Conservation (phyloP, 441 rosid genomes). For the Euphorbia corollata region DNA sequence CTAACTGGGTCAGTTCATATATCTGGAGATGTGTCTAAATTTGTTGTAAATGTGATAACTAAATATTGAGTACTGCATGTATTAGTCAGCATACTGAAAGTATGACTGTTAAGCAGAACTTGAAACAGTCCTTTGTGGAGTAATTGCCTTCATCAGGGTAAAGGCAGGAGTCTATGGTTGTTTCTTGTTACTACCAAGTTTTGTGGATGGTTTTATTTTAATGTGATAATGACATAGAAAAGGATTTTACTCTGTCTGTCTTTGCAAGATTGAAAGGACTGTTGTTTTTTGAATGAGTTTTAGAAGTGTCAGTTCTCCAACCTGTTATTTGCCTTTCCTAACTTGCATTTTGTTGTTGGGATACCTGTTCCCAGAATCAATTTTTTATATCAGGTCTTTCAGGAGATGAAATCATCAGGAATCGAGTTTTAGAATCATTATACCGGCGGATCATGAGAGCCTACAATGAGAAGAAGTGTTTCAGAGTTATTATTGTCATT, state of each 20-base stretch:
- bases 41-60: neutral
- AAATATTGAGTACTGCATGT: neutral
- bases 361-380: slow-evolving; percentile 76
- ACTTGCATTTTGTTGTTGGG: slow-evolving; percentile 37
- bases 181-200: neutral
- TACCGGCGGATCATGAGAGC: slow-evolving; percentile 78
- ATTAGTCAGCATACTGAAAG: neutral
- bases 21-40: neutral
- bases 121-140: neutral
- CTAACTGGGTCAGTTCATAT: neutral
- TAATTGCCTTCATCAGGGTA: neutral
- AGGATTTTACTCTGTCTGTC: neutral
- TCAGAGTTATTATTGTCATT: slow-evolving; percentile 84
- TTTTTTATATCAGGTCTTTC: slow-evolving; percentile 99
- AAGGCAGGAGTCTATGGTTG: neutral
- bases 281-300: neutral
- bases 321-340: slow-evolving; percentile 28
- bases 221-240: neutral
- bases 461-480: slow-evolving; percentile 70
- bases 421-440: slow-evolving; percentile 86
- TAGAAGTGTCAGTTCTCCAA: slow-evolving; percentile 5
- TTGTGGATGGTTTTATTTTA: neutral
- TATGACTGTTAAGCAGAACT: neutral
- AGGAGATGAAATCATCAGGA: slow-evolving; percentile 72
- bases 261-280: neutral